A percentile compares a stretch with the other conserved stretches of the same genome.
Conservation (phyloP, 176 grass and related monocot genomes). For the Elymus sibiricus region DNA sequence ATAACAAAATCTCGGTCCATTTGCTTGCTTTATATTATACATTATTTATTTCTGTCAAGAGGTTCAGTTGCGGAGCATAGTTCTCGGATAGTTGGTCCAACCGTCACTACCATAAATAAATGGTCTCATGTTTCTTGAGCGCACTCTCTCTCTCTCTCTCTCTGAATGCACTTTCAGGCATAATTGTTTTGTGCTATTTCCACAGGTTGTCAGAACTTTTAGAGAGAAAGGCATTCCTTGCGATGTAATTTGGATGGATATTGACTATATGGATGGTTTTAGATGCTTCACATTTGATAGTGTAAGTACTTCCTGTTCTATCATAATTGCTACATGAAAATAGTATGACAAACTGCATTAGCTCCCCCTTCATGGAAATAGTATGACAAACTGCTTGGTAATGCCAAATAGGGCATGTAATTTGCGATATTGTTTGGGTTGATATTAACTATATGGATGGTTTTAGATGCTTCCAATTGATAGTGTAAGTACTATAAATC, state of each 20-base stretch:
- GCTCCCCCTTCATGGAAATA: background rate
- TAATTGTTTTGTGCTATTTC: conserved; percentile 24
- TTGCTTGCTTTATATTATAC: conserved; percentile 1
- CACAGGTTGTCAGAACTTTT: conserved; percentile 80
- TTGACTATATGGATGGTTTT: conserved; percentile 99
- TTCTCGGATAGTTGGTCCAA: background rate
- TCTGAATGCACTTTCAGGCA: conserved; percentile 3
- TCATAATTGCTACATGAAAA: background rate
- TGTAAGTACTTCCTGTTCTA: conserved; percentile 36
- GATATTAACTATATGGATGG: background rate
- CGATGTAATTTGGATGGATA: conserved; percentile 99
- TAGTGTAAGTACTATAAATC: background rate
- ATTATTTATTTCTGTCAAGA: background rate
- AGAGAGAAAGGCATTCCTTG: conserved; percentile 90
- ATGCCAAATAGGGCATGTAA: background rate
- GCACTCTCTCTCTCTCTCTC: background rate
- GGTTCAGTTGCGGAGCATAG: background rate
- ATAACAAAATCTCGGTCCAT: background rate
- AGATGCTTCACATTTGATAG: conserved; percentile 90
- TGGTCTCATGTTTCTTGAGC: conserved; percentile 1
- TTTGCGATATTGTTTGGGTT: background rate
- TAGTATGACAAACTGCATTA: background rate
- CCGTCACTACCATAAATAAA: background rate
- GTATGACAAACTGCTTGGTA: background rate
- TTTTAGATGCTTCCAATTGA: background rate